phyloP scores from a whole-genome alignment of 225 moss, liverwort and hornwort species.

The Marchantia polymorpha region DNA sequence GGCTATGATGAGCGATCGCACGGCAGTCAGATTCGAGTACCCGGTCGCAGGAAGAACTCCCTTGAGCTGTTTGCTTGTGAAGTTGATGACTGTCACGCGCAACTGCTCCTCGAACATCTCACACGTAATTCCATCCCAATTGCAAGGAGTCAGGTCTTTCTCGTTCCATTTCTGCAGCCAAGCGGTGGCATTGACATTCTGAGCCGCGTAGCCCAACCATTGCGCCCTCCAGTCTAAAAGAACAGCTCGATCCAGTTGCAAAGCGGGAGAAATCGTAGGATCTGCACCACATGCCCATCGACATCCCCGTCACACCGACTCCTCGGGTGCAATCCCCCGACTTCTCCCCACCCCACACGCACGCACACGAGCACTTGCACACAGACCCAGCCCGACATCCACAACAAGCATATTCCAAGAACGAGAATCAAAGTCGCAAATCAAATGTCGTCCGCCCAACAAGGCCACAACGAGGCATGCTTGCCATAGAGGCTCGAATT shows the following conservation, averaged over 20 bases:
- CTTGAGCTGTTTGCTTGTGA: conserved; percentile 5
- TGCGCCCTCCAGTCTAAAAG: conserved; percentile 43
- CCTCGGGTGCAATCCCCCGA: neutral
- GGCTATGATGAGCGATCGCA: conserved; percentile 16
- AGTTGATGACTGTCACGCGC: conserved; percentile 28
- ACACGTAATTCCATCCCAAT: conserved; percentile 36
- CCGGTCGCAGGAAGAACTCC: conserved; percentile 35
- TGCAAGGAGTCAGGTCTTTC: conserved; percentile 33
- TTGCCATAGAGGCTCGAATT: neutral
- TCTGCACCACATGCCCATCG: conserved; percentile 13
- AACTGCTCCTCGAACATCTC: conserved; percentile 1
- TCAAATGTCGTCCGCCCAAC: neutral
- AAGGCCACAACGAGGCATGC: neutral
- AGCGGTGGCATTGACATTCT: conserved; percentile 27
- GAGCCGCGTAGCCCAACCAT: conserved; percentile 26
- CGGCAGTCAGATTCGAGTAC: conserved; percentile 41
- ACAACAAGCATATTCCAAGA: neutral
- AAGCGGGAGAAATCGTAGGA: conserved; percentile 17
- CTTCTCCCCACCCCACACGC: neutral
- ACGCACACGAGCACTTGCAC: neutral
- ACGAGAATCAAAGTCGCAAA: no score
- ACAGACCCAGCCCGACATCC: neutral
- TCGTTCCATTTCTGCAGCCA: conserved; percentile 25
- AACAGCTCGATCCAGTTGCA: conserved; percentile 29
- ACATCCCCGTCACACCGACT: neutral